Base-by-base conservation (phyloP, 441 rosid species). In the Dalechampia spathulata region DNA sequence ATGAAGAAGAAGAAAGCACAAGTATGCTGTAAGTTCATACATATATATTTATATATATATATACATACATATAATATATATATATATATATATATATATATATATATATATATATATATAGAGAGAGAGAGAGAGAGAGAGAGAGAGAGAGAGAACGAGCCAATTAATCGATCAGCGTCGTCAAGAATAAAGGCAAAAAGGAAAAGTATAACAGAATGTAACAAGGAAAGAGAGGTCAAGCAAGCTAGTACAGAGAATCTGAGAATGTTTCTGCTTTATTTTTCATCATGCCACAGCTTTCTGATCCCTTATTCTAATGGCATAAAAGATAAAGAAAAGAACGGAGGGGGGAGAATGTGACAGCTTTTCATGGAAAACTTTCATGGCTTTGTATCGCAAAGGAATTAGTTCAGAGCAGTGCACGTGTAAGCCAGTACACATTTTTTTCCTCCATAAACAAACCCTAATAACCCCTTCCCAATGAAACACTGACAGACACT, bases 361-460 rank as follows among this genome's bases (percentile, higher is more conserved):
- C 37, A 70, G 37, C 63, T 63, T 69, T 64, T 44, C 32, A 62
- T 64, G 75, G 60, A 59, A 67, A 64, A n/a, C n/a, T 40, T 64
- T 63, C 22, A 60, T 57, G 72, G 61, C 21, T 76, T 73, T 74
- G 79, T 83, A 86, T 79, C 86, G 84, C 68, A 78, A 82, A 79
- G 74, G 80, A 74, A 70, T 83, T 65, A 45, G 66, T 73, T 75
- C 79, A 77, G 77, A 67, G 68, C 72, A 69, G 53, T 64, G 86
- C 92, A 79, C 86, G 88, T 84, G 88, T 73, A 64, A 62, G 63
- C 72, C 70, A 74, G 57, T 61, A 64, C 71, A 74, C 64, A 43
- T 19, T 71, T 71, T 72, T 73, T 70, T 77, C 63, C 45, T 47
- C n/a, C 52, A 1, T 14, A 32, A 42, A 12, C 49, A 63, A 71